These are phyloP conservation scores for Ormosia emarginata DNA, from an alignment of 306 rosid species.

Conservation along the genomic window DNA sequence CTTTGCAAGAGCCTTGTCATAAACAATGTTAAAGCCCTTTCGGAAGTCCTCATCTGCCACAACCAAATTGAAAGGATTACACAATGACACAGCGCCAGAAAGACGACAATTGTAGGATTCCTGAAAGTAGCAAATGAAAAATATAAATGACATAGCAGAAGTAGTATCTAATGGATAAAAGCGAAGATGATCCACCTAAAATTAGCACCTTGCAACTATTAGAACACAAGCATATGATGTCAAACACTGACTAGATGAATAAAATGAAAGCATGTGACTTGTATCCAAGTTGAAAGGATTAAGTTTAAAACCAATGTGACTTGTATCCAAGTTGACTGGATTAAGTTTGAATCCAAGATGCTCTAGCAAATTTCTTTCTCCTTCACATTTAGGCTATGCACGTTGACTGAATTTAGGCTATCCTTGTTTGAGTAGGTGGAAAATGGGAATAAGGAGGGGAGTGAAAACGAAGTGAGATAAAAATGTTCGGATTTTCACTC, in stretches of 20 bases:
- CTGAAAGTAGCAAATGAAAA: conserved; percentile 47
- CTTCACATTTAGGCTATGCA: neutral
- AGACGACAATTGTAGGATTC: conserved; percentile 60
- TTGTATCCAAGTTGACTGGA: neutral
- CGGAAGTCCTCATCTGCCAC: conserved; percentile 84
- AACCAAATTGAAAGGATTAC: conserved; percentile 94
- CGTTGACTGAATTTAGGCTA: neutral
- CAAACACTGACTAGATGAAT: neutral
- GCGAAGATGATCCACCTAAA: conserved; percentile 1
- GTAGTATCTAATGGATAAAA: neutral
- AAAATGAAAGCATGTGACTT: neutral
- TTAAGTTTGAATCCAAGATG: neutral
- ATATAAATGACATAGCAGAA: conserved; percentile 15
- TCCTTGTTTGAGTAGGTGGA: neutral
- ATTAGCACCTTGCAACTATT: neutral
- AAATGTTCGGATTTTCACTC: neutral
- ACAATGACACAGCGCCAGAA: conserved; percentile 94
- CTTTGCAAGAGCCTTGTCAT: conserved; percentile 74
- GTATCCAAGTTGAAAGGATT: neutral
- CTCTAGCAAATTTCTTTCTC: no score
- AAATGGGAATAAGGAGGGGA: neutral
- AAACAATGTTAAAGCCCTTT: conserved; percentile 81
- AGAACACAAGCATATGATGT: neutral
- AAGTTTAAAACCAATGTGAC: no score
- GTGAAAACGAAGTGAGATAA: neutral